These are phyloP conservation scores for Colletotrichum cuscutae DNA, from an alignment of 2,329 filamentous ascomycete genomes.

Conservation along the genomic window DNA sequence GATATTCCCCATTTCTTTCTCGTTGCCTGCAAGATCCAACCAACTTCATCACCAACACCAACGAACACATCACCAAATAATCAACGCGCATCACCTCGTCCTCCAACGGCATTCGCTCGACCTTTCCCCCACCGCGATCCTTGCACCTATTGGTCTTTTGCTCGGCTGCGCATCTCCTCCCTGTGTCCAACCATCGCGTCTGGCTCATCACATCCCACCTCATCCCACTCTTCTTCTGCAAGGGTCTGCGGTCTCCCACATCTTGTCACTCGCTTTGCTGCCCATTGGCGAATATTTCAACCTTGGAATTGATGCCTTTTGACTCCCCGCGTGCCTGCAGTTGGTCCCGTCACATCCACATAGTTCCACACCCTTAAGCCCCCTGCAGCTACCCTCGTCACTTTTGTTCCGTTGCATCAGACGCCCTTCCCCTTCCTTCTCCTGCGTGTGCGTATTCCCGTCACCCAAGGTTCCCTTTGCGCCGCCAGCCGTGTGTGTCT, in stretches of 20 bases:
- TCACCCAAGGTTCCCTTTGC: not conserved
- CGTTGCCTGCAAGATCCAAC: not conserved
- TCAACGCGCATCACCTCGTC: not conserved
- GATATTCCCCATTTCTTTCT: not conserved
- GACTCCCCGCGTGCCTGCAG: not conserved
- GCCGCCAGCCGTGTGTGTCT: not conserved
- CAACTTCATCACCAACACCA: not conserved
- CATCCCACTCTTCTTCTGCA: not conserved
- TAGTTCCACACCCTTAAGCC: not conserved
- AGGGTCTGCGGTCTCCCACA: not conserved
- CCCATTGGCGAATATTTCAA: not conserved
- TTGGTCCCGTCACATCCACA: not conserved
- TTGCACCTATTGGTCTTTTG: not conserved
- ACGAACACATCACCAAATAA: not conserved
- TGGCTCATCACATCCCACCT: not conserved
- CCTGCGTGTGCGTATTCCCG: not conserved
- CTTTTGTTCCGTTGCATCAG: conserved; percentile 23
- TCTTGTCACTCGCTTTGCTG: not conserved
- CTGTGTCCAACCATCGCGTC: not conserved
- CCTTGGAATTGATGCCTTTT: not conserved
- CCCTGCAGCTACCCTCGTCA: conserved; percentile 27
- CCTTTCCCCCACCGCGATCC: not conserved
- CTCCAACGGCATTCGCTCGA: not conserved
- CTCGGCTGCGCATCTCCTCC: not conserved
- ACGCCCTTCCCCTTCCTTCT: conserved; percentile 7